phyloP scores from a whole-genome alignment of 768 basidiomycete genomes.

The Trametes cinnabarina region DNA sequence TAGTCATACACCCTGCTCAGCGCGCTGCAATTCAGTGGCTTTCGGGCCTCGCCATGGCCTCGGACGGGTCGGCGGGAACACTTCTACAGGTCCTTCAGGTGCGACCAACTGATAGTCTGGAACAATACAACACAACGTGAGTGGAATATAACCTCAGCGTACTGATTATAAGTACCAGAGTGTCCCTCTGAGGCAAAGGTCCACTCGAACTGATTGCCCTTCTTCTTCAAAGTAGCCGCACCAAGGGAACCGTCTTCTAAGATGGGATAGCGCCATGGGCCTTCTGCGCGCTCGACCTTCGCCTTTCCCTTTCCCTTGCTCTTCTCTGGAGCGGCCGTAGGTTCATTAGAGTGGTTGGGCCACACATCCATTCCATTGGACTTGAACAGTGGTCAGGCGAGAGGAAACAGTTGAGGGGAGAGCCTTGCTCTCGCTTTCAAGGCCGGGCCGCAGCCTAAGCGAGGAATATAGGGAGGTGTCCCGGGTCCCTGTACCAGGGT shows the following conservation, averaged over 20 bases:
- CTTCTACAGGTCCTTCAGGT: slow-evolving; percentile 34
- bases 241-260: slow-evolving; percentile 56
- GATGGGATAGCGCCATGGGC: slow-evolving; percentile 45
- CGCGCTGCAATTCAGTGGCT: slow-evolving; percentile 39
- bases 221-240: slow-evolving; percentile 52
- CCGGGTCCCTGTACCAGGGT: slow-evolving; percentile 12
- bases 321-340: slow-evolving; percentile 38
- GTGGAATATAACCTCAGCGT: too few species aligned
- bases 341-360: slow-evolving; percentile 39
- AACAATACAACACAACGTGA: slow-evolving; percentile 1
- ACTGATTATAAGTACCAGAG: slow-evolving; percentile 23
- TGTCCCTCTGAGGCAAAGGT: slow-evolving; percentile 37
- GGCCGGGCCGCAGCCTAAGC: too few species aligned
- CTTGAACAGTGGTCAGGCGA: not conserved
- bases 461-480: slow-evolving; percentile 3
- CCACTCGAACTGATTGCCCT: slow-evolving; percentile 52
- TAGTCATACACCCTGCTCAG: slow-evolving; percentile 62
- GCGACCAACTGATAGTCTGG: slow-evolving; percentile 34
- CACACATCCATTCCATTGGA: slow-evolving; percentile 77
- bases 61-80: slow-evolving; percentile 54
- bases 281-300: slow-evolving; percentile 28
- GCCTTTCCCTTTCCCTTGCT: slow-evolving; percentile 33
- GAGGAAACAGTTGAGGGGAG: not conserved
- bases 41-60: slow-evolving; percentile 31
- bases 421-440: not conserved